Conservation (phyloP, 140 eudicot genomes). For the Erigeron philadelphicus region DNA sequence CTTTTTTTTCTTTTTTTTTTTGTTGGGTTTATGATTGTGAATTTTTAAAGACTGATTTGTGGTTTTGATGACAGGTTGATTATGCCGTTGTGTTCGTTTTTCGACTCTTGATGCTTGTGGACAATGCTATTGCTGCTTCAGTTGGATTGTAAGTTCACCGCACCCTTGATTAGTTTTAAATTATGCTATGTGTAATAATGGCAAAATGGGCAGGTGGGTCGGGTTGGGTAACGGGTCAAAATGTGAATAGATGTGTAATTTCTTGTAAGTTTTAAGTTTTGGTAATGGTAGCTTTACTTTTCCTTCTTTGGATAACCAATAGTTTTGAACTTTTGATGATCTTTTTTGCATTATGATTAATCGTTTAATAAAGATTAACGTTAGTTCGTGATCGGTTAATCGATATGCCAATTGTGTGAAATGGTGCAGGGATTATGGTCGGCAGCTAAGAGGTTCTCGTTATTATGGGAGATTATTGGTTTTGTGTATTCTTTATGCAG, state of each 20-base stretch:
- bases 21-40: constrained; percentile 30
- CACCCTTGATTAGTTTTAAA: not conserved
- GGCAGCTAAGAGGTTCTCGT: constrained; percentile 68
- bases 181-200: not conserved
- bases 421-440: constrained; percentile 63
- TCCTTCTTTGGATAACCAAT: not conserved
- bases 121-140: constrained; percentile 73
- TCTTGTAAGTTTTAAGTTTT: not conserved
- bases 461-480: constrained; percentile 71
- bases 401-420: not conserved
- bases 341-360: not conserved
- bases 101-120: constrained; percentile 87
- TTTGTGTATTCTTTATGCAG: constrained; percentile 50
- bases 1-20: not conserved
- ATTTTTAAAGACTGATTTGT: constrained; percentile 7
- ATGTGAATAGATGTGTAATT: not conserved
- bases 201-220: not conserved
- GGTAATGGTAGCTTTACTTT: not conserved
- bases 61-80: not conserved
- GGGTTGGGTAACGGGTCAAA: not conserved
- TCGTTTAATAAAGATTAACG: not conserved
- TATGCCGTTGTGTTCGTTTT: constrained; percentile 51
- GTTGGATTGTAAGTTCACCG: constrained; percentile 70
- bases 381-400: not conserved
- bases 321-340: not conserved